These are phyloP conservation scores for Populus tomentosa DNA, from an alignment of 441 rosid genomes.

Conservation along the genomic window DNA sequence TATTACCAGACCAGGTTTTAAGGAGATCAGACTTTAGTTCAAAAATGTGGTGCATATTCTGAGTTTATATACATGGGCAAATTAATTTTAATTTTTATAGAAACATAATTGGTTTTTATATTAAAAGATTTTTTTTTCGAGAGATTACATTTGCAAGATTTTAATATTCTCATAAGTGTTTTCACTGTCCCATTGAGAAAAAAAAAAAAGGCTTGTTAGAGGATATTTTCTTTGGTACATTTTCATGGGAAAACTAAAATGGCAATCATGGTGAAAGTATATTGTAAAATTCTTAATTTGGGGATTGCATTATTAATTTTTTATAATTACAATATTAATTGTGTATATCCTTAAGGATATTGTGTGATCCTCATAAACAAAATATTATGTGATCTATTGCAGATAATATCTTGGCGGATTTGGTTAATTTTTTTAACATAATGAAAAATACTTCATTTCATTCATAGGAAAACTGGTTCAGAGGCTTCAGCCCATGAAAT, in stretches of 20 bases:
- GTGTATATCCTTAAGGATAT: not conserved
- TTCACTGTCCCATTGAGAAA: too few relatives aligned
- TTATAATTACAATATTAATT: too few relatives aligned
- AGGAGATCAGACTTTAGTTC: not conserved
- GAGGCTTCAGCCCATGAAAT: not conserved
- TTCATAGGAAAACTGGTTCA: not conserved
- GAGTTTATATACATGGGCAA: not conserved
- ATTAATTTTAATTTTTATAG: too few relatives aligned
- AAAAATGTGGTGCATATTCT: not conserved
- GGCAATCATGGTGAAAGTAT: too few relatives aligned
- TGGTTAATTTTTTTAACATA: not conserved
- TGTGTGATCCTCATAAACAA: not conserved
- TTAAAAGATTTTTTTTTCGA: not conserved
- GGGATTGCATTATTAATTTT: not conserved
- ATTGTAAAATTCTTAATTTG: not conserved
- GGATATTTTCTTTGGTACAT: too few relatives aligned
- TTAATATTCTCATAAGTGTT: too few relatives aligned
- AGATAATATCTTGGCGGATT: not conserved
- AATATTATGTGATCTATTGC: not conserved
- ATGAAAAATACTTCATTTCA: not conserved
- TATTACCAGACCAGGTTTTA: not conserved
- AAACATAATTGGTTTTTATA: not conserved
- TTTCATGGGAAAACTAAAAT: too few relatives aligned
- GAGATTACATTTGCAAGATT: not conserved
- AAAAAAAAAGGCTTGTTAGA: too few relatives aligned